Conservation (phyloP, 1,284 basidiomycete genomes). For the Lentinus polychrous region DNA sequence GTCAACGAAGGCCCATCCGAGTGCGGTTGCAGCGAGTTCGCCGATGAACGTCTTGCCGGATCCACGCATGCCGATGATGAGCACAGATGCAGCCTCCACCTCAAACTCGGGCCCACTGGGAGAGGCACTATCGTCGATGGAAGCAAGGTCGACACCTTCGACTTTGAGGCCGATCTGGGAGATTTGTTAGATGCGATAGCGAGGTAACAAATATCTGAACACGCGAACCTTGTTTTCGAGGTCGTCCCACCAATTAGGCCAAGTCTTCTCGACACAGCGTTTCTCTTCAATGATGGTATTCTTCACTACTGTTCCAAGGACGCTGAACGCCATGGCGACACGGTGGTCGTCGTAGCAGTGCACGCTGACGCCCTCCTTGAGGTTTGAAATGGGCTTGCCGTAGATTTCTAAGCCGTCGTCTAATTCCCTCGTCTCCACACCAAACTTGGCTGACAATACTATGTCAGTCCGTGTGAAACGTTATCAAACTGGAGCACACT, state of each 20-base stretch:
- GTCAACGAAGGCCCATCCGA: conserved; percentile 81
- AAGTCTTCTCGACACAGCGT: conserved; percentile 98
- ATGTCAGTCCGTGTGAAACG: conserved; percentile 5
- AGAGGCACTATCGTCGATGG: conserved; percentile 35
- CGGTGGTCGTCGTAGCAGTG: conserved; percentile 99
- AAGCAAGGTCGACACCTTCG: conserved; percentile 73
- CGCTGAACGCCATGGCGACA: conserved; percentile 97
- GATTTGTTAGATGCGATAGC: conserved; percentile 6
- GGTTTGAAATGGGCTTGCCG: conserved; percentile 59
- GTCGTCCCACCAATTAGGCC: conserved; percentile 99
- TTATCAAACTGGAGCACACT: conserved; percentile 15
- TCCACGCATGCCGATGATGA: conserved; percentile 95
- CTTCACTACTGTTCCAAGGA: conserved; percentile 71
- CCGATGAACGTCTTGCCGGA: conserved; percentile 94
- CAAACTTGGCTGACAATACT: conserved; percentile 77
- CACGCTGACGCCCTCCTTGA: conserved; percentile 69
- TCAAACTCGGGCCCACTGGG: conserved; percentile 33
- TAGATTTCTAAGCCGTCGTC: conserved; percentile 91
- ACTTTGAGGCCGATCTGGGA: conserved; percentile 83
- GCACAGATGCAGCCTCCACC: conserved; percentile 56
- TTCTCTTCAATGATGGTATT: conserved; percentile 91
- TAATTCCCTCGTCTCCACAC: conserved; percentile 87
- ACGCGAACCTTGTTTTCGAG: conserved; percentile 80
- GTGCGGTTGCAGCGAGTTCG: conserved; percentile 64
- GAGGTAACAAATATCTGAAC: not conserved